Conservation (phyloP, 352 stramenopile species). For the Stramenopiles sp. region DNA sequence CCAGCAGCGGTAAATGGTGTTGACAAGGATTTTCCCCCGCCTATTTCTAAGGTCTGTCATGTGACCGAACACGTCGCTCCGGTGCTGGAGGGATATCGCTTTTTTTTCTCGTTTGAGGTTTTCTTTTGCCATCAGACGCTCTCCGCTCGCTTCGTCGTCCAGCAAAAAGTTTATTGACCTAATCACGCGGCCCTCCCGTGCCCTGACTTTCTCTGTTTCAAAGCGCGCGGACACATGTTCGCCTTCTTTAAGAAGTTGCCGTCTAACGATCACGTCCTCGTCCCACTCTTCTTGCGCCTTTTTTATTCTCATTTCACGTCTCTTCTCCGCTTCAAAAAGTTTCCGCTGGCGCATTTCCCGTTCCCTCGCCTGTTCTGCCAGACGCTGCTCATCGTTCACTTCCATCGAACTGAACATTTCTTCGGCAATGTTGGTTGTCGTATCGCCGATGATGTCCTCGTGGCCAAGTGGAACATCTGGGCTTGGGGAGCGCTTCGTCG, state of each 20-base stretch:
- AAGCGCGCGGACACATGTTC: neutral
- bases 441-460: no score
- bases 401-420: no score
- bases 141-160: neutral
- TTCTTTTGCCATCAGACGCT: neutral
- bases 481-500: no score
- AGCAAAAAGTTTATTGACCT: neutral
- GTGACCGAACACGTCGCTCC: neutral
- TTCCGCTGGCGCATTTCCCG: neutral
- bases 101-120: neutral
- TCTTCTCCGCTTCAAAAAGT: slow-evolving; percentile 1
- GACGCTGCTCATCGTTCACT: neutral
- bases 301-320: neutral
- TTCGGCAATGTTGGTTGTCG: neutral
- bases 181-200: neutral
- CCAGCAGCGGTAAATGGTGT: neutral
- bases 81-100: neutral
- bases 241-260: neutral
- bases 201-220: neutral
- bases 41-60: neutral
- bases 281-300: neutral
- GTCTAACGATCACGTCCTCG: neutral
- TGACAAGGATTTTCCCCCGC: neutral
- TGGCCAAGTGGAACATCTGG: no score
- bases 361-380: neutral